Evolutionary conservation across 2,329 filamentous ascomycete species (phyloP).

Genomic region (Pseudogymnoascus sp.): DNA sequence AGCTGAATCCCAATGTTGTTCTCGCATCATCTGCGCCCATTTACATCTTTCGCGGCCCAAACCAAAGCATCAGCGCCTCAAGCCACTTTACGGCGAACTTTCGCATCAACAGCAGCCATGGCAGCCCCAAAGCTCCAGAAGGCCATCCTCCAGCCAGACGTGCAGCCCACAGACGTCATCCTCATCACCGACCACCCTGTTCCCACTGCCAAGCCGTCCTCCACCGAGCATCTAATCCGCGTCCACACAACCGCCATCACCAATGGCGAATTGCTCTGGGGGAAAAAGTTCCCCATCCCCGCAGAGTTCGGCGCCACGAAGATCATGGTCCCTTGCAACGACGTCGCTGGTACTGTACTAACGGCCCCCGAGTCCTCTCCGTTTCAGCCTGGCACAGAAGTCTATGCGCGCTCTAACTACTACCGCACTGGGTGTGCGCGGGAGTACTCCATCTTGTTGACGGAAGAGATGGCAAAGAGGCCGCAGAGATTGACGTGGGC

Average conservation of each 20-base stretch:
- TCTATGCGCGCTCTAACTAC: slow-evolving; percentile 31
- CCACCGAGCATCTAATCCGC: slow-evolving; percentile 32
- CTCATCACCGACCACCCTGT: slow-evolving; percentile 16
- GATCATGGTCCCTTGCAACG: slow-evolving; percentile 32
- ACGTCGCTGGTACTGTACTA: slow-evolving; percentile 34
- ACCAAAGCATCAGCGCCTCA: background rate
- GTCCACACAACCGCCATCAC: slow-evolving; percentile 33
- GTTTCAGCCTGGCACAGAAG: slow-evolving; percentile 31
- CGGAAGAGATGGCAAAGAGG: slow-evolving; percentile 30
- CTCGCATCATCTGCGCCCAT: background rate
- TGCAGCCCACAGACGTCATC: slow-evolving; percentile 10
- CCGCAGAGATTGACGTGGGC: slow-evolving; percentile 30
- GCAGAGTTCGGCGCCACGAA: slow-evolving; percentile 13
- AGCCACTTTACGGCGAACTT: background rate
- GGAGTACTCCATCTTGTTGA: slow-evolving; percentile 30
- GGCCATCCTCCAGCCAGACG: slow-evolving; percentile 5
- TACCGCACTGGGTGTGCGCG: slow-evolving; percentile 29
- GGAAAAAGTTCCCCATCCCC: slow-evolving; percentile 24
- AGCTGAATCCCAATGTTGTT: background rate
- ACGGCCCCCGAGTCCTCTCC: slow-evolving; percentile 27
- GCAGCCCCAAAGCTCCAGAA: background rate
- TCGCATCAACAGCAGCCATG: background rate
- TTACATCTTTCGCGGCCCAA: background rate
- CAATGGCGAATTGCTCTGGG: slow-evolving; percentile 37
- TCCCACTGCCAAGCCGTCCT: slow-evolving; percentile 18